Evolutionary conservation across 495 filamentous ascomycete species (phyloP), one percentile per base, ranked within the genome.

Genomic region (Poronia punctata): DNA sequence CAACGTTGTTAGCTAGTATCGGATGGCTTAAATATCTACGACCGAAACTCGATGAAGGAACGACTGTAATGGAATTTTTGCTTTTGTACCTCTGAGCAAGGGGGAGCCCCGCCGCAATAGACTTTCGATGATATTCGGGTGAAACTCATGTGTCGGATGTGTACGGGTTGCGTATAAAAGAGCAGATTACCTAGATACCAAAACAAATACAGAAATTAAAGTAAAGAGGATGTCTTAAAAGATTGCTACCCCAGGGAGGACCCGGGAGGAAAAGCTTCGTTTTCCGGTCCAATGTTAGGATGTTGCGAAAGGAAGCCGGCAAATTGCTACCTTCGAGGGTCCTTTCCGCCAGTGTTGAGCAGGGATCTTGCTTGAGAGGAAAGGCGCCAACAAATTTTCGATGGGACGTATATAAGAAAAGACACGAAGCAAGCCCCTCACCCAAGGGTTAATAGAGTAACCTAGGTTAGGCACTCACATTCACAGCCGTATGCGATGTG

Each of bases 51-150:
- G 20, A 37, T 37, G 41, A 35, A 31, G 31, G n/a, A 35, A 47
- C 36, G 38, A 39, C 12, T 28, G 21, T 32, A 46, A 46, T 46
- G 37, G 38, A 40, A 18, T 10, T 39, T 26, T 19, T 25, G 20
- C 29, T 34, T 40, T 30, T 36, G 11, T 32, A 23, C 16, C n/a
- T 15, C 25, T 5, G 7, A 26, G 16, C 7, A 8, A 17, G 20
- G 19, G 25, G 15, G 25, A 21, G 18, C 19, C 16, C 17, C 9
- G 11, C 12, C 14, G 17, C 17, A 35, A 26, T 28, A 28, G 19
- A 44, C 15, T 8, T 21, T 23, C 18, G 12, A 43, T 17, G 22
- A n/a, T n/a, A n/a, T n/a, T 31, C 26, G 4, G 9, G 33, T 44
- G 27, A 37, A 36, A 11, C 23, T 21, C 9, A 12, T n/a, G n/a